These are phyloP conservation scores for Colletotrichum plurivorum DNA, from an alignment of 2,329 filamentous ascomycete genomes.

Conservation along the genomic window DNA sequence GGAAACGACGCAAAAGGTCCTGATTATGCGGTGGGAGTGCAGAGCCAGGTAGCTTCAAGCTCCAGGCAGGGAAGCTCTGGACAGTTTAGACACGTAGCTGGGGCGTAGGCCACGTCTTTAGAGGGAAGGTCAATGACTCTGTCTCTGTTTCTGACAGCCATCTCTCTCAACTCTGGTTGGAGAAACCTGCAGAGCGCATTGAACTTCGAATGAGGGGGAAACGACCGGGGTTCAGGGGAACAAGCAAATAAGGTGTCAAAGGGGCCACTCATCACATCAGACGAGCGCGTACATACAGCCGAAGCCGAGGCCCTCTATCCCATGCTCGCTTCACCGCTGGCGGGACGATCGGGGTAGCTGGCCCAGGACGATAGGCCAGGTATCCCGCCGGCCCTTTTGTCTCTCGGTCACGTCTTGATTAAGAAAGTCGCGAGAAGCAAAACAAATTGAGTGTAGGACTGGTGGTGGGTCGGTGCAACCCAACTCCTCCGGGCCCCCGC, in stretches of 20 bases:
- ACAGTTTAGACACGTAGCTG: too few relatives aligned
- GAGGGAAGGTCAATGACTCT: slow-evolving; percentile 17
- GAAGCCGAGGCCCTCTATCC: slow-evolving; percentile 13
- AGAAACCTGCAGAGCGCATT: slow-evolving; percentile 12
- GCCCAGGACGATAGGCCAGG: not conserved
- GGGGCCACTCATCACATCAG: slow-evolving; percentile 16
- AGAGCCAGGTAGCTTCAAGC: too few relatives aligned
- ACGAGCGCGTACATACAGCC: slow-evolving; percentile 22
- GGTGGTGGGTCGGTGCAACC: slow-evolving; percentile 17
- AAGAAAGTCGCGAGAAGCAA: slow-evolving; percentile 20
- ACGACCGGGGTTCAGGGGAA: slow-evolving; percentile 2
- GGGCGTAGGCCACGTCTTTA: too few relatives aligned
- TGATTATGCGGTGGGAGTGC: too few relatives aligned
- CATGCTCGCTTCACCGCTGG: slow-evolving; percentile 10
- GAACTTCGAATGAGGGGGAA: not conserved
- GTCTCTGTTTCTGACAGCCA: too few relatives aligned
- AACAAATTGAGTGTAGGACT: slow-evolving; percentile 1
- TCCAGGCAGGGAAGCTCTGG: too few relatives aligned
- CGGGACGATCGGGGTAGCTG: slow-evolving; percentile 5
- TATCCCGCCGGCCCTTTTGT: slow-evolving; percentile 8
- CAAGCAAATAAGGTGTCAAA: slow-evolving; percentile 19
- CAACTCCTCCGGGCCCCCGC: slow-evolving; percentile 25
- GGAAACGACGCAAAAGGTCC: slow-evolving; percentile 27
- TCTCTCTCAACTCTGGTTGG: not conserved
- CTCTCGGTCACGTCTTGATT: slow-evolving; percentile 30